A percentile compares a stretch with the other conserved stretches of the same genome.
Conservation (phyloP, 352 stramenopile species). For the Thraustotheca clavata region DNA sequence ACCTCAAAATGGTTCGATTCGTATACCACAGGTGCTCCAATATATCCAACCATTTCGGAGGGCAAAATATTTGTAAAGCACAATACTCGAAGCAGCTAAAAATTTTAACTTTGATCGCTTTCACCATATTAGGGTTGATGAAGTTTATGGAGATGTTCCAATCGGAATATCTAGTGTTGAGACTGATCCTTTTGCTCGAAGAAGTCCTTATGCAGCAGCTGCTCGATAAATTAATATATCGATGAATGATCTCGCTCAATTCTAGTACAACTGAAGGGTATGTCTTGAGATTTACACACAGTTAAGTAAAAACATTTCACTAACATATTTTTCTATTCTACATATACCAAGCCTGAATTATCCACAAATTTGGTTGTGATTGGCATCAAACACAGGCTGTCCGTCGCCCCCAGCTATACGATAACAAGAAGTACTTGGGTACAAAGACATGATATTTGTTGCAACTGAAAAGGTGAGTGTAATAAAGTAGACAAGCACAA, state of each 20-base stretch:
- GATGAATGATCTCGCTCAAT: no score
- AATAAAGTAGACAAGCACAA: constrained; percentile 28
- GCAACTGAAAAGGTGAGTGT: constrained; percentile 25
- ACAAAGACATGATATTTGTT: constrained; percentile 47
- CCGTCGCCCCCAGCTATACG: constrained; percentile 26
- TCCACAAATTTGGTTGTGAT: not conserved
- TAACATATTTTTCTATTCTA: no score
- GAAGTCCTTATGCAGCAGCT: constrained; percentile 98
- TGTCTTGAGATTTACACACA: no score
- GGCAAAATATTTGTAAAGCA: no score
- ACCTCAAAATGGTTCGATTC: no score
- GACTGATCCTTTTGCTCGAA: constrained; percentile 66
- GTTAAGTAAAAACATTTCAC: no score
- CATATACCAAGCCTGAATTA: not conserved
- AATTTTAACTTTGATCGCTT: constrained; percentile 88
- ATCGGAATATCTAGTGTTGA: constrained; percentile 22
- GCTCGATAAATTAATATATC: no score
- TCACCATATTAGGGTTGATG: constrained; percentile 97
- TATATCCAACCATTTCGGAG: no score
- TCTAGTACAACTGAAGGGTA: no score
- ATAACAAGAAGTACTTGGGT: constrained; percentile 28
- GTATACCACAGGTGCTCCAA: no score
- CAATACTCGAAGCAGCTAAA: constrained; percentile 95
- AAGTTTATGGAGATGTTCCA: constrained; percentile 96
- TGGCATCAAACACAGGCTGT: not conserved